Base-by-base conservation (phyloP, 2,329 filamentous ascomycete species). In the Zymoseptoria pseudotritici region DNA sequence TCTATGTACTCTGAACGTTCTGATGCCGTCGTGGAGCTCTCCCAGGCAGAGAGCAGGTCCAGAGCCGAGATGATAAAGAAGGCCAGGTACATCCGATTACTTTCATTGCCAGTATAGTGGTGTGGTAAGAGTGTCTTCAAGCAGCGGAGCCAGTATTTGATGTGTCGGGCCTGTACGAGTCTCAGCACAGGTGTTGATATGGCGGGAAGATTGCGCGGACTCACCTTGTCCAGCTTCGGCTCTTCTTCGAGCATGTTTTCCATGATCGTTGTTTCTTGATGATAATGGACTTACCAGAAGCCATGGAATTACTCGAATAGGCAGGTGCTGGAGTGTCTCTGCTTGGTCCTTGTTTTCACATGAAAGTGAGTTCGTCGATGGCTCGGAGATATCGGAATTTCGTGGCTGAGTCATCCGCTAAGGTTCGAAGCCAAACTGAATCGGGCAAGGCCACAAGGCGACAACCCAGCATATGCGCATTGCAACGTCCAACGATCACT, bases 61-160 rank as follows among this genome's bases (percentile, higher is more conserved):
- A 96, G 81, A 1, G 91, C 90, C 7, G 90, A 88, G 69, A 97
- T 78, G 66, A 88, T 92, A 79, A 99, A 96, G 79, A 88, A 96
- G 66, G 86, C 91, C 58, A 97, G 85, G 4, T 88, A 89, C 79
- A 97, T 88, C 69, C 94, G 91, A 69, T 88, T 93, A 67, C 91
- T 91, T 77, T 99, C 94, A 73, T 89, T 94, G 72, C 86, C 82
- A 17, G 90, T 95, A 78, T 97, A 99, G 63, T 85, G 82, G 53
- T 86, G 82, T 0, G 94, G 94, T 6, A 99, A 85, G 63, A 88
- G 83, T 22, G 87, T 88, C 72, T 88, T 88, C 65, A 94, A 83
- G 73, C 93, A 97, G 72, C 92, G 87, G 66, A 91, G 84, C 87
- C 92, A 99, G 82, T 97, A 99, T 72, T 88, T 90, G 72, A 94